Base-by-base conservation (phyloP, 768 basidiomycete genomes). In the Coprinellus micaceus region DNA sequence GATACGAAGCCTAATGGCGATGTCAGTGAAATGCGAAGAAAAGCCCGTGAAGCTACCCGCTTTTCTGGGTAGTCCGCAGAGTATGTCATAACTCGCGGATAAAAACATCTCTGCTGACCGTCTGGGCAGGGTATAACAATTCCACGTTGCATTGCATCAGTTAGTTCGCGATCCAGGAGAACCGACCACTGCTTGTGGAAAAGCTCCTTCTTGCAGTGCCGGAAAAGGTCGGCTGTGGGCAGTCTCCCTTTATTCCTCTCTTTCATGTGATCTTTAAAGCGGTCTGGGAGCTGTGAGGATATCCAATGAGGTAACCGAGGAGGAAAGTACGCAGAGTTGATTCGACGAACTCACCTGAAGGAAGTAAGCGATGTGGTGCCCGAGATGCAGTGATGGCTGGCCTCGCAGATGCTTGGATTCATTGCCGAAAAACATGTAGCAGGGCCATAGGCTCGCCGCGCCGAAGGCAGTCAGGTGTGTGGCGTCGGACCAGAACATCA, bases 401-500 rank as follows among this genome's bases (percentile, higher is more conserved):
- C 43, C 53, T 2, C 62, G 52, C 4, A 40, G 49, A 44, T 65
- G 60, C 39, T 65, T 65, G 6, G 64, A 65, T 9, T 58, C 39
- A 40, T 63, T 60, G 2, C 64, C 63, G 28, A 65, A 60, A 39
- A 57, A 58, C 19, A 60, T 28, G 36, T 65, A 65, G 22, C 56
- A 54, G 2, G 62, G 64, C 64, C 62, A 63, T 1, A 63, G 57
- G 26, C 51, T 54, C 0, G 58, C 61, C 5, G 36, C 60, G 2
- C 61, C 63, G 57, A 58, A 64, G 17, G 52, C 54, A 1, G 63
- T 50, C 37, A 30, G 59, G 9, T 59, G 58, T 5, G 58, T 70
- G 45, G 36, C 11, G 39, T 66, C 62, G 13, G 65, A 66, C 58
- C 60, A 61, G 53, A 71, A 53, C 67, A 71, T 68, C 2, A 70